Base-by-base conservation (phyloP, 2,329 filamentous ascomycete genomes). In the Biscogniauxia mediterranea region DNA sequence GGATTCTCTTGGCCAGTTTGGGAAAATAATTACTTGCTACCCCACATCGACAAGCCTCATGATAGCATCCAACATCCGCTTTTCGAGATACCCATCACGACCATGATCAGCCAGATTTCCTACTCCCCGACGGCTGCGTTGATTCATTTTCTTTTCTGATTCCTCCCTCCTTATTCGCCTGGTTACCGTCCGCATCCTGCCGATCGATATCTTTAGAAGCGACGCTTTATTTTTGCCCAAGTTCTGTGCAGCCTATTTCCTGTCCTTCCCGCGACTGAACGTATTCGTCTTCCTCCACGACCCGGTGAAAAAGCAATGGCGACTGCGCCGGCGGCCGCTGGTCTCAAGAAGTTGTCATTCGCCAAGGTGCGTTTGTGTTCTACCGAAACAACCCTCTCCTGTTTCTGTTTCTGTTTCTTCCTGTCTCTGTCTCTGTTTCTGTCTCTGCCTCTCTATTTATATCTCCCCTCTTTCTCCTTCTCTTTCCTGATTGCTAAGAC, bases 131-230 rank as follows among this genome's bases (percentile, higher is more conserved):
- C 79, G 82, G 78, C 77, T 78, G 81, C 78, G 75, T 78, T 80
- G 78, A 81, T 82, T 77, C 78, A 79, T 78, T 81, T 80, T 77
- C 75, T 79, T 80, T 80, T 77, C 78, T 85, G 80, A 85, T 79
- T 80, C 77, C 67, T 69, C 70, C 70, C 69, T 62, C 58, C 60
- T 61, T 66, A 32, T 9, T 61, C 60, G 63, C 60, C 65, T 67
- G 61, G 59, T 68, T 64, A 58, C 64, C 15, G 15, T 17, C 38
- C 8, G 9, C 32, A 15, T 15, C 32, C 32, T n/a, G 38, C 13
- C 38, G 38, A 32, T 32, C 28, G 28, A 32, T 46, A 46, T 46
- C 15, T 46, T 15, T n/a, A 46, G 15, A 9, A n/a, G 38, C 38
- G 38, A 46, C 38, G 38, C 15, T 46, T 46, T 15, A 46, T 46